Evolutionary conservation across 495 filamentous ascomycete genomes (phyloP).

Genomic region (Xylaria curta): DNA sequence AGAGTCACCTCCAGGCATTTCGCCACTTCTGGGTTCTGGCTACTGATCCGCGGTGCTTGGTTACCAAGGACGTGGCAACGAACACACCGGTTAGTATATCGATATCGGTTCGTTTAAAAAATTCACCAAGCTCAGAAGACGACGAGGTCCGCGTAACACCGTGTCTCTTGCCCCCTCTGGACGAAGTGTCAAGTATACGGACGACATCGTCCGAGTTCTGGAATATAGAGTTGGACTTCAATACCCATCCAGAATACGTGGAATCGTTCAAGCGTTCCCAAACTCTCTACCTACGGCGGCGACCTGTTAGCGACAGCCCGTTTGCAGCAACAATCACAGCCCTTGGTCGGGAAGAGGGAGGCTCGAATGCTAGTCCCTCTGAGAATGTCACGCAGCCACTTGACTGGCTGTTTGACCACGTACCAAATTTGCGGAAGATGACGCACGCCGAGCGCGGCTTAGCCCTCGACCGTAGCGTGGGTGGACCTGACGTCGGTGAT

Average conservation of each 20-base stretch:
- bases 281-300: conserved; percentile 80
- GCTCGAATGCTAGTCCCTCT: conserved; percentile 31
- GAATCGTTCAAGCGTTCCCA: conserved; percentile 76
- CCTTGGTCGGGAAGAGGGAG: conserved; percentile 57
- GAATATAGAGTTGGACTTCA: conserved; percentile 83
- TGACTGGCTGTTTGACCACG: conserved; percentile 76
- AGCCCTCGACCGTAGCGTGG: conserved; percentile 62
- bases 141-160: conserved; percentile 61
- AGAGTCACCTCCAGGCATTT: conserved; percentile 94
- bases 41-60: conserved; percentile 84
- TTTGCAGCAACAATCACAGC: conserved; percentile 80
- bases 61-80: conserved; percentile 83
- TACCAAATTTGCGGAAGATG: conserved; percentile 62
- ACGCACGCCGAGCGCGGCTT: conserved; percentile 78
- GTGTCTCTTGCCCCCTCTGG: conserved; percentile 83
- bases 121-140: conserved; percentile 54
- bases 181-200: conserved; percentile 67
- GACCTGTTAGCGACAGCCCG: conserved; percentile 69
- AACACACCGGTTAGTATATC: conserved; percentile 77
- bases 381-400: conserved; percentile 51
- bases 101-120: conserved; percentile 55
- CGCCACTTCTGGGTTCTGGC: conserved; percentile 97
- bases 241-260: conserved; percentile 65
- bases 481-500: conserved; percentile 55
- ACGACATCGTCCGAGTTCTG: conserved; percentile 79